Conservation (phyloP, 306 rosid genomes). For the Rosa lucieae region DNA sequence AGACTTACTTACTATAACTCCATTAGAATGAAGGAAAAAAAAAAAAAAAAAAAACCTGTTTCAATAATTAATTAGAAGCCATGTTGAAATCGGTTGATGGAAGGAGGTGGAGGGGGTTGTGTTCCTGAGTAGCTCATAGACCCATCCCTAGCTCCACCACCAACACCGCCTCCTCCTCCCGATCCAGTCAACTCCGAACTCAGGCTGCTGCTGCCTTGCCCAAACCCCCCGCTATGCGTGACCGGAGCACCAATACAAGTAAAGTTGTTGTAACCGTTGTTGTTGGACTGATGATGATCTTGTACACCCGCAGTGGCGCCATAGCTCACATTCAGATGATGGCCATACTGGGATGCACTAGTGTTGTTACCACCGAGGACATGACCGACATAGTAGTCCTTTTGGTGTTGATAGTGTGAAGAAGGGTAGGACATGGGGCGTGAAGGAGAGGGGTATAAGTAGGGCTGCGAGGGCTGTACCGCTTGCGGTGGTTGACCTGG, state of each 20-base stretch:
- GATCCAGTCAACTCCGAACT: conserved; percentile 16
- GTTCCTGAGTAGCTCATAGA: conserved; percentile 39
- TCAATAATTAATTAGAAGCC: conserved; percentile 48
- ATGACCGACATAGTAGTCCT: conserved; percentile 71
- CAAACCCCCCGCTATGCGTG: conserved; percentile 40
- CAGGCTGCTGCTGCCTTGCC: conserved; percentile 21
- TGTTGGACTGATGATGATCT: conserved; percentile 11
- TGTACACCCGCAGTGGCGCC: conserved; percentile 14
- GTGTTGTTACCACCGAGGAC: conserved; percentile 38
- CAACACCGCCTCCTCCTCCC: not conserved
- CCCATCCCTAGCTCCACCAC: conserved; percentile 44
- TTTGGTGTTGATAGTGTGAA: conserved; percentile 49
- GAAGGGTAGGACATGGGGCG: conserved; percentile 43
- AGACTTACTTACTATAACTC: not conserved
- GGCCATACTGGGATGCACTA: conserved; percentile 30
- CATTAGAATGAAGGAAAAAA: not conserved
- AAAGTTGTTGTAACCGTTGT: conserved; percentile 29
- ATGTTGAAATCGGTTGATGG: conserved; percentile 91
- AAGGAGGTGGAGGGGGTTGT: conserved; percentile 47
- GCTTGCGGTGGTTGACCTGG: conserved; percentile 27
- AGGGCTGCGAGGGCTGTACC: conserved; percentile 37
- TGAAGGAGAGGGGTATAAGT: conserved; percentile 57
- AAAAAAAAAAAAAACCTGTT: not conserved
- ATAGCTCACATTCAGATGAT: conserved; percentile 33
- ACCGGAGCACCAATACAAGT: conserved; percentile 94